Evolutionary conservation across 768 basidiomycete species (phyloP), one percentile per base, ranked within the genome.

Genomic region (Asterophora parasitica): DNA sequence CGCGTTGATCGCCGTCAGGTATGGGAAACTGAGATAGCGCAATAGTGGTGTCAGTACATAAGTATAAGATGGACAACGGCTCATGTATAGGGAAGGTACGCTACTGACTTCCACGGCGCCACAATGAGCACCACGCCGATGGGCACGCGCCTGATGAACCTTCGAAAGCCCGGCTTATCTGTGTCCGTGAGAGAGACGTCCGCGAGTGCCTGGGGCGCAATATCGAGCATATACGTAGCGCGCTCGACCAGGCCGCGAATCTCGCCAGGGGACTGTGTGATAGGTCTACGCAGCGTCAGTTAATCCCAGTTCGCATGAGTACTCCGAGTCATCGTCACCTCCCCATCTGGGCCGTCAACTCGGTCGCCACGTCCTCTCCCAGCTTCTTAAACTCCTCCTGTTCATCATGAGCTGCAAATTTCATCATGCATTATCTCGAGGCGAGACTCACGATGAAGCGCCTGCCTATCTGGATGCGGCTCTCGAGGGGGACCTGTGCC

Each of bases 31-130:
- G 59, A 7, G n/a, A n/a, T n/a, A n/a, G 48, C 9, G 23, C 48
- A 41, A 19, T 17, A 19, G 34, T 19, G 26, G 8, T 13, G 33
- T 34, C 17, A 44, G 17, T 33, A 27, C 31, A 6, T 7, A 19
- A 42, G 17, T 15, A 7, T 3, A 38, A 30, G 20, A 43, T 44
- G 23, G 42, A 28, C 5, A n/a, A 19, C 17, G n/a, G n/a, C n/a
- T n/a, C n/a, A n/a, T n/a, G n/a, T n/a, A n/a, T n/a, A n/a, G n/a
- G n/a, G n/a, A n/a, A n/a, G n/a, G n/a, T n/a, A n/a, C n/a, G n/a
- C n/a, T n/a, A 73, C 85, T 49, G 59, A 90, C 86, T 95, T 95
- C 93, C 92, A 96, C 2, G 93, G 91, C 0, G 88, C 82, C 53
- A 98, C 85, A 41, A 93, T 79, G 37, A 92, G 76, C 0, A 96